Base-by-base conservation (phyloP, 768 basidiomycete species). In the Hypholoma sublateritium region DNA sequence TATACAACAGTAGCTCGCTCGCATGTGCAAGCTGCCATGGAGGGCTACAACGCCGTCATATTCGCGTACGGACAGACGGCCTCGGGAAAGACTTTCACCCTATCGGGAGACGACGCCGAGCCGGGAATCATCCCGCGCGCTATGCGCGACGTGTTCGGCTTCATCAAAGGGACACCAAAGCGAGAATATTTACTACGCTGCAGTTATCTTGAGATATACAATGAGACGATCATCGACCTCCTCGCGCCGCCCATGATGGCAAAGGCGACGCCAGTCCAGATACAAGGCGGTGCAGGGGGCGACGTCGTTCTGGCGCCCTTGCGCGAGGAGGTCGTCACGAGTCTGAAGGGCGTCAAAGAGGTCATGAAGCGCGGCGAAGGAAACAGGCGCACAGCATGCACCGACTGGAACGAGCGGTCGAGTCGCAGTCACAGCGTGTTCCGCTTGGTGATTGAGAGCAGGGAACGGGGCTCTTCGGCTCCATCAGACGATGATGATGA, bases 331-430 rank as follows among this genome's bases (percentile, higher is more conserved):
- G 94, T 95, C 2, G 93, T 98, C n/a, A 94, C 92, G 13, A 90
- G 89, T 63, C 76, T 96, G 25, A 89, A 89, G 63, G 83, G 89
- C 37, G 93, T 98, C 13, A 83, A 86, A 52, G 91, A 92, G 57
- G 89, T 98, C 4, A 74, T 99, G 63, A 80, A 83, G 64, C 77
- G 93, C 21, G 96, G 96, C 4, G 93, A 97, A 69, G 85, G 88
- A 3, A 87, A 93, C 65, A 77, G 96, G 49, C 78, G 93, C 58
- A 97, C 95, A 3, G 95, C 95, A 0, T 91, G 87, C 63, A 99
- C 97, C n/a, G 96, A 99, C 66, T 99, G 96, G 96, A 99, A 99
- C 68, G 91, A 95, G 65, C 76, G 96, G 57, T 95, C 92, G 74
- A 94, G 92, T 68, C 80, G 96, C 34, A 95, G 93, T 75, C 96